Evolutionary conservation across 441 rosid genomes (phyloP).

Genomic region (Francoa sonchifolia): DNA sequence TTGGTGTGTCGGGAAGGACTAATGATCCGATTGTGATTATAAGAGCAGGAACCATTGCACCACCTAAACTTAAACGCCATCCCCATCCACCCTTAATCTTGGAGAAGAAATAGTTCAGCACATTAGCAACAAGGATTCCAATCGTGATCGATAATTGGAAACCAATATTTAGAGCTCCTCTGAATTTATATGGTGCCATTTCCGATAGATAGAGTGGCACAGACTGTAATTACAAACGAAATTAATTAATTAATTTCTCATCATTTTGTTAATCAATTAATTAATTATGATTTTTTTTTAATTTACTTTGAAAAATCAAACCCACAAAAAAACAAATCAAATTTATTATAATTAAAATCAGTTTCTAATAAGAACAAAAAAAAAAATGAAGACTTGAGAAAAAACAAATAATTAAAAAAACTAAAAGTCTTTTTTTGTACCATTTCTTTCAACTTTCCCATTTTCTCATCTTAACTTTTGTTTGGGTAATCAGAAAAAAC

Average conservation of each 20-base stretch:
- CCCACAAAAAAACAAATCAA: too few relatives aligned
- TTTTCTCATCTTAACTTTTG: background rate
- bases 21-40: conserved; percentile 58
- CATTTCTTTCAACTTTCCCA: too few relatives aligned
- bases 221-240: conserved; percentile 30
- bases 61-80: conserved; percentile 77
- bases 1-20: conserved; percentile 74
- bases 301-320: too few relatives aligned
- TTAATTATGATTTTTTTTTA: too few relatives aligned
- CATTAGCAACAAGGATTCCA: conserved; percentile 59
- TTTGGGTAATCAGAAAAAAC: background rate
- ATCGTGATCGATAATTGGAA: conserved; percentile 67
- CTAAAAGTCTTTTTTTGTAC: too few relatives aligned
- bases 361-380: too few relatives aligned
- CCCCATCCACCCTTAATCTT: conserved; percentile 71
- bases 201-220: conserved; percentile 91
- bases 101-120: conserved; percentile 53
- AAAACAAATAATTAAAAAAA: too few relatives aligned
- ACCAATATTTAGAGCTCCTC: conserved; percentile 77
- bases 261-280: too few relatives aligned
- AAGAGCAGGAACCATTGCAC: conserved; percentile 79
- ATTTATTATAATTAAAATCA: too few relatives aligned
- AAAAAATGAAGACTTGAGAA: too few relatives aligned
- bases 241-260: background rate
- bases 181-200: conserved; percentile 75